Evolutionary conservation across 2,329 filamentous ascomycete species (phyloP), one percentile per base, ranked within the genome.

Genomic region (Geosmithia morbida): DNA sequence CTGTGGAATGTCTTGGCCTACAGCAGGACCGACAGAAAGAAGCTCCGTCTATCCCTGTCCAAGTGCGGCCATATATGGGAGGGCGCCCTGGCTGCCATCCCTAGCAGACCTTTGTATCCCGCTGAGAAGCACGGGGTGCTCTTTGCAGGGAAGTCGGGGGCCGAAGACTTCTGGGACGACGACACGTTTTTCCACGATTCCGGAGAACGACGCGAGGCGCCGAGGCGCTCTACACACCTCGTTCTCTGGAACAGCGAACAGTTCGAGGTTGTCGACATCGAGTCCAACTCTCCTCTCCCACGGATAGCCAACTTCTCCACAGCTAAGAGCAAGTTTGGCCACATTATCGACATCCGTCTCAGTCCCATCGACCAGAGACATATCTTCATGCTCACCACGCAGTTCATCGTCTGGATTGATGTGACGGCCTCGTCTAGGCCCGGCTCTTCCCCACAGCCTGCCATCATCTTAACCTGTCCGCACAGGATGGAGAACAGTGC

Each of bases 321-420:
- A 11, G 50, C 54, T 18, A 56, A 51, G 42, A 48, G 43, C 10
- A 59, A 54, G 2, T 51, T 56, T 20, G 66, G 69, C 46, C 55
- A 52, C 16, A 73, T 87, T 44, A 57, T 87, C 49, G 74, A 83
- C 54, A 56, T 80, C 1, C 68, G 69, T 51, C 54, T 60, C 8
- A 74, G 74, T 49, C 68, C 70, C 1, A 55, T 59, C 2, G 63
- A 71, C 47, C 61, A 65, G 5, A 63, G 66, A 22, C 69, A 75
- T n/a, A 54, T 79, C 1, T 75, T 80, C 48, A 62, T 85, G 10
- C 61, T 85, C 43, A 85, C 79, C 1, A 70, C 68, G 13, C 65
- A 65, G 0, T 64, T 64, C 26, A 48, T 83, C 1, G 62, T 71
- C 33, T 67, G 74, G 63, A 52, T 77, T n/a, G 63, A 70, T 44